Conservation (phyloP, 371 early-diverging fungal genomes). For the Capillidium rhysosporum region DNA sequence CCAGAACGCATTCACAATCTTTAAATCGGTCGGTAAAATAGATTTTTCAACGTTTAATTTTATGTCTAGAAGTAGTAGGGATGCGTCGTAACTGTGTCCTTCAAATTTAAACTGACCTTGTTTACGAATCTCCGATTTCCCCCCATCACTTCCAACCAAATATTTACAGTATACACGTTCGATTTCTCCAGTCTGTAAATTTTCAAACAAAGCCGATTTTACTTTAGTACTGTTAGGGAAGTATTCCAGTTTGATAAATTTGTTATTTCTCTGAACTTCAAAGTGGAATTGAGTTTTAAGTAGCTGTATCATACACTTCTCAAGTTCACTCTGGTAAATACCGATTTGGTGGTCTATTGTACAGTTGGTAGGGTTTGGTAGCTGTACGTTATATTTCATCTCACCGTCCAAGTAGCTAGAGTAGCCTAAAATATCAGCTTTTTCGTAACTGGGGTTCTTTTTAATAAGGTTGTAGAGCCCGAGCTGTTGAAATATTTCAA, state of each 20-base stretch:
- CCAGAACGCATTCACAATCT: not conserved
- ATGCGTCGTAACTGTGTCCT: not conserved
- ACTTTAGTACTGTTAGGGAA: not conserved
- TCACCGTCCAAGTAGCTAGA: no score
- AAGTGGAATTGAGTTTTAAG: not conserved
- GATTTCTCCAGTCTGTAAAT: not conserved
- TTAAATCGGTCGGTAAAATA: not conserved
- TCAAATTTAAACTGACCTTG: not conserved
- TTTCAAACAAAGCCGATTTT: not conserved
- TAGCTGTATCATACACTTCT: not conserved
- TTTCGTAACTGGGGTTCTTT: not conserved
- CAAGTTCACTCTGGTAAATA: not conserved
- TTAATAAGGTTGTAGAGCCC: not conserved
- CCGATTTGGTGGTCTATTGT: not conserved
- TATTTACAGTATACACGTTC: not conserved
- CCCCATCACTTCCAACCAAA: not conserved
- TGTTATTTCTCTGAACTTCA: not conserved
- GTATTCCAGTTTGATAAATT: not conserved
- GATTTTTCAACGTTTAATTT: not conserved
- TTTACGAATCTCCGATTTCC: not conserved
- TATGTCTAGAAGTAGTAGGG: not conserved
- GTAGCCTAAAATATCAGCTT: no score
- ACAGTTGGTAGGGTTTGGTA: no score
- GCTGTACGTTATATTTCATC: no score
- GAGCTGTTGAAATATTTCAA: constrained; percentile 1